Evolutionary conservation across 805 yeast genomes (phyloP).

Genomic region (Maudiozyma bulderi): DNA sequence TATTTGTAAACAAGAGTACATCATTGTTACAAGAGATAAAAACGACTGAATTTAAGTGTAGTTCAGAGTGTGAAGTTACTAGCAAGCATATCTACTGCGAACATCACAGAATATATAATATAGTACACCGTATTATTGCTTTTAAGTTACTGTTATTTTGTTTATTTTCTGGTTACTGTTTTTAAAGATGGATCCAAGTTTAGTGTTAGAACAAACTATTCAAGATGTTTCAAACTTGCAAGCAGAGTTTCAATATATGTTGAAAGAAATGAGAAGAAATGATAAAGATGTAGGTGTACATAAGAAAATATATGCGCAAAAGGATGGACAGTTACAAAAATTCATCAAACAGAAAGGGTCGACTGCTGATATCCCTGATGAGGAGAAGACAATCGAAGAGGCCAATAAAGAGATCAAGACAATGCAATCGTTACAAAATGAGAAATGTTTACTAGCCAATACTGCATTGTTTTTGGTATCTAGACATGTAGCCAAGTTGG

Average conservation of each 20-base stretch:
- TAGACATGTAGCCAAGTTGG: constrained; percentile 64
- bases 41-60: too few relatives aligned
- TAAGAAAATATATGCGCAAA: constrained; percentile 53
- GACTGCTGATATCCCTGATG: constrained; percentile 71
- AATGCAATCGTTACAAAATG: constrained; percentile 57
- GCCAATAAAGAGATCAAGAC: constrained; percentile 58
- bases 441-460: constrained; percentile 69
- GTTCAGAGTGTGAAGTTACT: too few relatives aligned
- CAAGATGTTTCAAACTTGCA: constrained; percentile 76
- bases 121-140: too few relatives aligned
- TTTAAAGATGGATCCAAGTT: constrained; percentile 74
- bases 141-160: not conserved
- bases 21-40: too few relatives aligned
- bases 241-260: constrained; percentile 68
- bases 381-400: constrained; percentile 51
- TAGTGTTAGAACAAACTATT: constrained; percentile 62
- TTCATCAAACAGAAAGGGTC: constrained; percentile 79
- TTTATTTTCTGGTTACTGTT: too few relatives aligned
- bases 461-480: constrained; percentile 72
- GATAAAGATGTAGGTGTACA: constrained; percentile 60
- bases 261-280: constrained; percentile 66
- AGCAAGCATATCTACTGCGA: too few relatives aligned
- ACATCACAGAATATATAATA: too few relatives aligned
- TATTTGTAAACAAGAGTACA: too few relatives aligned
- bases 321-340: constrained; percentile 76